Percentiles rank a stretch among this genome's conserved stretches.
Evolutionary conservation across 495 filamentous ascomycete genomes (phyloP).

Genomic region (Hypoxylon rickii): DNA sequence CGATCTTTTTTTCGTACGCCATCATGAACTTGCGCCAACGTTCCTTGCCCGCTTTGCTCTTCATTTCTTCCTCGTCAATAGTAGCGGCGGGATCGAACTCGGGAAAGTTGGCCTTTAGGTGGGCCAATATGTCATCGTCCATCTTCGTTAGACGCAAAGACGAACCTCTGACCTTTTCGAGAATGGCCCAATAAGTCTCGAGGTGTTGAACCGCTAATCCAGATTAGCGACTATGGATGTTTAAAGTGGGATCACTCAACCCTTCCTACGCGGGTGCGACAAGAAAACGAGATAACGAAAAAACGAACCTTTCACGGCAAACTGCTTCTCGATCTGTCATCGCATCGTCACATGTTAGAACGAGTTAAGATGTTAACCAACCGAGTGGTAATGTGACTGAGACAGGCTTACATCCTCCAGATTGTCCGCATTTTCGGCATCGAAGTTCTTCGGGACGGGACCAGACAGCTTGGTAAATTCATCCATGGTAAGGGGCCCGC

Average conservation of each 20-base stretch:
- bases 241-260: neutral
- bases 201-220: conserved; percentile 85
- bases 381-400: too few species aligned
- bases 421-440: conserved; percentile 54
- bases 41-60: conserved; percentile 95
- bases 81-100: conserved; percentile 82
- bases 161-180: conserved; percentile 86
- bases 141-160: conserved; percentile 86
- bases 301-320: conserved; percentile 86
- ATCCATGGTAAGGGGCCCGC: conserved; percentile 23
- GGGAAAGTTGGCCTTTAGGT: conserved; percentile 85
- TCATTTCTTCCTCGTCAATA: conserved; percentile 93
- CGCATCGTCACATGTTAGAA: neutral
- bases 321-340: conserved; percentile 95
- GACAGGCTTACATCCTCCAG: conserved; percentile 48
- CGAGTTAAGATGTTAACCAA: too few species aligned
- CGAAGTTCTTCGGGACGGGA: conserved; percentile 47
- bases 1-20: conserved; percentile 86
- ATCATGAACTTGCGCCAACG: conserved; percentile 95
- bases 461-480: conserved; percentile 35
- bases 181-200: conserved; percentile 93
- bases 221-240: neutral
- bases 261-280: too few species aligned
- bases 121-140: conserved; percentile 90
- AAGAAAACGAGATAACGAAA: too few species aligned